Conservation (phyloP, 768 basidiomycete species). For the Lactifluus volemus region DNA sequence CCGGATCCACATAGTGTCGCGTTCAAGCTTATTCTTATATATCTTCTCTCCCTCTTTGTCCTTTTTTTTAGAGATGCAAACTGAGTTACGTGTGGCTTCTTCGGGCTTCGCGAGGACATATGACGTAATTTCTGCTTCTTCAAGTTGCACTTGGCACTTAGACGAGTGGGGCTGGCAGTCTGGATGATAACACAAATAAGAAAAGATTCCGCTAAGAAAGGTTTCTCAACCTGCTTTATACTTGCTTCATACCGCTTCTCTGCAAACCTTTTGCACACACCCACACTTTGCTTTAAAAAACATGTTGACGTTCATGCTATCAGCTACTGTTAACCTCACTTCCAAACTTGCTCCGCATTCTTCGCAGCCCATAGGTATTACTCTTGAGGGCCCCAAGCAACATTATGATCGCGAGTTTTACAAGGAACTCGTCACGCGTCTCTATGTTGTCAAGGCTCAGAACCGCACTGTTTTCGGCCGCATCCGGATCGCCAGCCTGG, state of each 20-base stretch:
- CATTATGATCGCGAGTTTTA: neutral
- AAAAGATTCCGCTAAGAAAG: neutral
- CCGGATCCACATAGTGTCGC: too few species aligned
- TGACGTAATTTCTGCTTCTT: too few species aligned
- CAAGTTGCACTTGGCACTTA: too few species aligned
- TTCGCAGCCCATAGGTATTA: neutral
- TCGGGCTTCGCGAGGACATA: too few species aligned
- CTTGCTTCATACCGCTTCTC: neutral
- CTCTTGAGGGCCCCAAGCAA: neutral
- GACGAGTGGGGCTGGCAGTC: neutral
- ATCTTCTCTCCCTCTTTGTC: too few species aligned
- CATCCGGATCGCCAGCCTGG: neutral
- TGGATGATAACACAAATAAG: neutral
- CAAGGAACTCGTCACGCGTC: neutral
- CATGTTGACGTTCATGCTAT: constrained; percentile 7
- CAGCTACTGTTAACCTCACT: neutral
- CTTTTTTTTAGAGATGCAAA: too few species aligned
- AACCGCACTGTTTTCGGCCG: neutral
- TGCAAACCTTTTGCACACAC: neutral
- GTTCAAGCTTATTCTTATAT: too few species aligned
- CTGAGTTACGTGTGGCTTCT: too few species aligned
- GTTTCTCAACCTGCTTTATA: neutral
- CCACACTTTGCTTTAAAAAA: neutral
- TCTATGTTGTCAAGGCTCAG: neutral
- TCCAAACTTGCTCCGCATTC: neutral